Conservation (phyloP, 495 filamentous ascomycete genomes). For the Penicillium waksmanii region DNA sequence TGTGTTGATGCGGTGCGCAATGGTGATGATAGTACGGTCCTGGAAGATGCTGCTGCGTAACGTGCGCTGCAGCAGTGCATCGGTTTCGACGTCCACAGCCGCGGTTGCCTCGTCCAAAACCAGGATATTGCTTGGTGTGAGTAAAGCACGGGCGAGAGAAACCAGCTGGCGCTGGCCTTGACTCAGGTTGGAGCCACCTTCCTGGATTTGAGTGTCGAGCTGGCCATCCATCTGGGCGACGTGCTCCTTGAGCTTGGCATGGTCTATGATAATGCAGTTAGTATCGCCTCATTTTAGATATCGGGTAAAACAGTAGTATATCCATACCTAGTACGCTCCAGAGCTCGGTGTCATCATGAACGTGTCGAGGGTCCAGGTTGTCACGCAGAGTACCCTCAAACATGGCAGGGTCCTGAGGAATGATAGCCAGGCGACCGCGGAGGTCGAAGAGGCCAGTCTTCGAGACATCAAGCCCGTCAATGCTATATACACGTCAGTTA, state of each 20-base stretch:
- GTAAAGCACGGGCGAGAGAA: slow-evolving; percentile 87
- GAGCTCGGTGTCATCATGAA: slow-evolving; percentile 95
- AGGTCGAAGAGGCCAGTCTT: slow-evolving; percentile 89
- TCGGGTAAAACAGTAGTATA: slow-evolving; percentile 28
- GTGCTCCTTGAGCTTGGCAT: slow-evolving; percentile 91
- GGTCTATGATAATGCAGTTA: slow-evolving; percentile 58
- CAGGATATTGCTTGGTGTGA: slow-evolving; percentile 95
- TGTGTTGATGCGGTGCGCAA: slow-evolving; percentile 96
- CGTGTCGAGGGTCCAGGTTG: slow-evolving; percentile 93
- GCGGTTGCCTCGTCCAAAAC: slow-evolving; percentile 97
- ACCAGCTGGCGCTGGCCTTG: slow-evolving; percentile 83
- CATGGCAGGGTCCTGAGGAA: slow-evolving; percentile 95
- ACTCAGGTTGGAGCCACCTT: slow-evolving; percentile 76
- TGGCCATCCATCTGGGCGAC: slow-evolving; percentile 85
- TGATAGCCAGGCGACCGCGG: slow-evolving; percentile 90
- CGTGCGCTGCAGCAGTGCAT: slow-evolving; percentile 73
- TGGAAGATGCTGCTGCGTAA: slow-evolving; percentile 66
- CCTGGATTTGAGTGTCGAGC: slow-evolving; percentile 86
- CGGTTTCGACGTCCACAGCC: slow-evolving; percentile 93
- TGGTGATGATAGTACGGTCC: slow-evolving; percentile 95
- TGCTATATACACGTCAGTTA: slow-evolving; percentile 45
- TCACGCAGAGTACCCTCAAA: slow-evolving; percentile 96
- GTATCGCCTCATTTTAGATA: background rate
- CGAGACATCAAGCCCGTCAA: slow-evolving; percentile 87
- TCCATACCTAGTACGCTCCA: slow-evolving; percentile 88